A percentile compares a stretch with the other conserved stretches of the same genome.
These are phyloP conservation scores for Thinopyrum elongatum DNA, from an alignment of 176 grass and related monocot species.

Conservation along the genomic window DNA sequence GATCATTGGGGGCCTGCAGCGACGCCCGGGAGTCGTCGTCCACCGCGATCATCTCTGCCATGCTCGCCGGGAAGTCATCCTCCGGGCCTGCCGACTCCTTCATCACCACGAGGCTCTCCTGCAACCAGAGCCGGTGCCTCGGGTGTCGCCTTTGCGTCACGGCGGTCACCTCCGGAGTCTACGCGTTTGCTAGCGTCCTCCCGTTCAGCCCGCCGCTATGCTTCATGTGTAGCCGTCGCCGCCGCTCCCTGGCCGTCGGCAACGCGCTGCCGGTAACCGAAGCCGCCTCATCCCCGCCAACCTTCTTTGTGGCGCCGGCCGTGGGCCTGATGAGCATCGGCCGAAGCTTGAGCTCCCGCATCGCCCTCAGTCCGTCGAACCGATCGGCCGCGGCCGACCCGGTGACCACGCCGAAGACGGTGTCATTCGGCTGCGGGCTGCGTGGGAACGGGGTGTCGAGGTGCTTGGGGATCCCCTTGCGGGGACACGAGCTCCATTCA, in stretches of 20 bases:
- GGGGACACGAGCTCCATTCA: constrained; percentile 25
- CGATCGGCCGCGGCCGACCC: not conserved
- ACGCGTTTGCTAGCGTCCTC: not conserved
- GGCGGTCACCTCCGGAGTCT: not conserved
- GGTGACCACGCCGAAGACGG: constrained; percentile 43
- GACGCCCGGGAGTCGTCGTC: constrained; percentile 36
- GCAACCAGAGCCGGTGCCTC: constrained; percentile 11
- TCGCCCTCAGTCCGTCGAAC: no score
- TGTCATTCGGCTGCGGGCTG: constrained; percentile 29
- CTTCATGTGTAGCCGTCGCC: constrained; percentile 5
- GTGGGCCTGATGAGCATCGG: constrained; percentile 53
- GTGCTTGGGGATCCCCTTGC: constrained; percentile 31
- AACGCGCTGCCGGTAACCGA: not conserved
- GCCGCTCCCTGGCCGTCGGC: constrained; percentile 18
- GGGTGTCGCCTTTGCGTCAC: not conserved
- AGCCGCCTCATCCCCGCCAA: not conserved
- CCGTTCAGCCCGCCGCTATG: not conserved
- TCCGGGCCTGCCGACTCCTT: constrained; percentile 59
- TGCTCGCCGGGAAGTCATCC: constrained; percentile 71
- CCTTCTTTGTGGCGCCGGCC: not conserved
- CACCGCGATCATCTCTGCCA: constrained; percentile 71
- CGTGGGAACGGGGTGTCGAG: constrained; percentile 44
- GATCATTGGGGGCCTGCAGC: constrained; percentile 48
- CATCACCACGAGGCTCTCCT: constrained; percentile 63
- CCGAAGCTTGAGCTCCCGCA: constrained; percentile 52